Conservation (phyloP, 148 eudicot genomes). For the Pharnaceum exiguum region DNA sequence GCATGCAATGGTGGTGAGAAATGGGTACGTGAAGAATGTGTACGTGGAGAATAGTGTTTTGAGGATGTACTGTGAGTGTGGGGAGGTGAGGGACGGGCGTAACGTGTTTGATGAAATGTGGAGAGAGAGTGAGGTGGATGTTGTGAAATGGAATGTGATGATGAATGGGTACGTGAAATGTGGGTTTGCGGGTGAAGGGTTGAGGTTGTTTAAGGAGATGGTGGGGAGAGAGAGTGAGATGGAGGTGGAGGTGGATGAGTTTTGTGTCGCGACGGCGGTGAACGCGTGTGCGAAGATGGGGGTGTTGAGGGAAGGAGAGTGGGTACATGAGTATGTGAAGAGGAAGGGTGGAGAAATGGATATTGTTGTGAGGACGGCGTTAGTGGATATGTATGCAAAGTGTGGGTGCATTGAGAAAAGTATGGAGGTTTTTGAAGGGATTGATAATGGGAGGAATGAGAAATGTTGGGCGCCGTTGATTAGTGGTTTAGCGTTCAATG, state of each 20-base stretch:
- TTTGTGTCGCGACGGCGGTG: conserved; percentile 17
- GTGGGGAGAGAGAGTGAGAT: conserved; percentile 5
- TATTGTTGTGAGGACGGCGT: conserved; percentile 17
- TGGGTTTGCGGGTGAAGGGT: conserved; percentile 14
- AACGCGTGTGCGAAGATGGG: conserved; percentile 20
- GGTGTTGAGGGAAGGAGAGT: conserved; percentile 3
- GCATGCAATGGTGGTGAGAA: conserved; percentile 14
- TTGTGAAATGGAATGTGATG: conserved; percentile 14
- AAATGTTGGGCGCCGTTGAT: conserved; percentile 22
- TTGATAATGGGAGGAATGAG: conserved; percentile 15
- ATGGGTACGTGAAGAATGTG: conserved; percentile 16
- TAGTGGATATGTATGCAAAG: conserved; percentile 28
- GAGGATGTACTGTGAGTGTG: conserved; percentile 18
- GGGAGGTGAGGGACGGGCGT: conserved; percentile 14
- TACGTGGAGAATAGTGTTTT: conserved; percentile 17
- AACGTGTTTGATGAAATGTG: conserved; percentile 22
- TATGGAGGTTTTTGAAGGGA: conserved; percentile 13
- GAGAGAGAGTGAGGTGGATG: conserved; percentile 8
- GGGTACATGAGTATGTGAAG: conserved; percentile 16
- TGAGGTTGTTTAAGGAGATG: conserved; percentile 19
- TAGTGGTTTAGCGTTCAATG: conserved; percentile 17
- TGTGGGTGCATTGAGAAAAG: conserved; percentile 26
- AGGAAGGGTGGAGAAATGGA: conserved; percentile 8
- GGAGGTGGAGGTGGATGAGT: conserved; percentile 17
- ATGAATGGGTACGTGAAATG: conserved; percentile 15